Base-by-base conservation (phyloP, 495 filamentous ascomycete genomes). In the Podospora pseudocomata region DNA sequence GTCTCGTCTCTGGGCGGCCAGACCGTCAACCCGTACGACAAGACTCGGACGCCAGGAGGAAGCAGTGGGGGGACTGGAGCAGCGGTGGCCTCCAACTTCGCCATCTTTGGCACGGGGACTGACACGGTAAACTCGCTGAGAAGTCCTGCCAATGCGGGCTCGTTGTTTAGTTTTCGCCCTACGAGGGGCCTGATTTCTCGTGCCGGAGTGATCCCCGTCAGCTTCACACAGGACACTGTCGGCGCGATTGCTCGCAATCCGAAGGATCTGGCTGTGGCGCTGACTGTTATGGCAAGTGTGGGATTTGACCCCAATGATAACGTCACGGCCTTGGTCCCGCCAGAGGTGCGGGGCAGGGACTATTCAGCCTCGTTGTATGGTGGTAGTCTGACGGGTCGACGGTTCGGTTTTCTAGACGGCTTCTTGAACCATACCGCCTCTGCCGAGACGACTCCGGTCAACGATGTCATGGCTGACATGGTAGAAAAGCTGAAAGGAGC, bases 41-140 rank as follows among this genome's bases (percentile, higher is more conserved):
- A 77, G 0, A 81, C 80, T 3, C 82, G 88, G 15, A 90, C 88
- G 0, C 86, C 89, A 0, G 88, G 88, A 15, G 89, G 88, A 0
- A 88, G 85, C 32, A 88, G 86, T 20, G 87, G 88, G 9, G 89
- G 89, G 0, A 86, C 86, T 3, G 87, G 83, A 0, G 89, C 85
- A 0, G 86, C 85, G 2, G 74, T 91, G 19, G 86, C 86, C n/a
- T 78, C 86, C 1, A 85, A 82, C 60, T 81, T 90, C 58, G 84
- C 83, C 0, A 74, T 90, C 0, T 75, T 85, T 9, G 87, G 85
- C 0, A 86, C 83, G 27, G 89, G 89, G 0, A 86, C 86, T 3
- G 88, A 91, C 67, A 89, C 89, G 2, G 82, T 89, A 26, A 90
- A 90, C 65, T 87, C 84, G 3, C 72, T 89, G 2, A 76, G 88